phyloP scores from a whole-genome alignment of 202 grass and related monocot species.

The Zoysia matrella region DNA sequence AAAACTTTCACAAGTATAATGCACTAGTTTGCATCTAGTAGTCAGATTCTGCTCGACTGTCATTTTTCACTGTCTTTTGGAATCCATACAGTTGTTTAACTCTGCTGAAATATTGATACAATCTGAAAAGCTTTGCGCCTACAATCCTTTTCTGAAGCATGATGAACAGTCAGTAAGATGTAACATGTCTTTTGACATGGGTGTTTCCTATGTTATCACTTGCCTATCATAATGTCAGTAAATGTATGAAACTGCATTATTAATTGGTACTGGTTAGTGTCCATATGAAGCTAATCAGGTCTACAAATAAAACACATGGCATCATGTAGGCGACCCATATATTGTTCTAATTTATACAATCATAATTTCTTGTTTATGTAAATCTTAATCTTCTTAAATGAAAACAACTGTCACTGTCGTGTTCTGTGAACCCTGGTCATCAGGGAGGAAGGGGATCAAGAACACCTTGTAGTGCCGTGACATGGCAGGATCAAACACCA shows the following conservation, averaged over 20 bases:
- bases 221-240: neutral
- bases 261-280: slow-evolving; percentile 9
- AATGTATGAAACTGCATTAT: neutral
- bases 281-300: neutral
- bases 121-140: neutral
- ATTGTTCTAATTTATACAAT: neutral
- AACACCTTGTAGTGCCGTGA: too few relatives aligned
- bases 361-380: neutral
- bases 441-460: too few relatives aligned
- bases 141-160: neutral
- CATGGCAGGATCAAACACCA: too few relatives aligned
- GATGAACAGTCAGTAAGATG: neutral
- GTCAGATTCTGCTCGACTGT: slow-evolving; percentile 15
- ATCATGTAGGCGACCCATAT: neutral
- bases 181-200: neutral
- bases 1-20: neutral
- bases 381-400: neutral
- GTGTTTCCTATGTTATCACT: neutral
- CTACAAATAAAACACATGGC: neutral
- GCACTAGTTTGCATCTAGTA: neutral
- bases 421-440: neutral
- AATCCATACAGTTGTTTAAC: neutral
- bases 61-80: neutral
- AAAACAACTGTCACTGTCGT: neutral
- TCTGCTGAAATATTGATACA: neutral